These are phyloP conservation scores for Medicago arabica DNA, from an alignment of 306 rosid species.

Conservation along the genomic window DNA sequence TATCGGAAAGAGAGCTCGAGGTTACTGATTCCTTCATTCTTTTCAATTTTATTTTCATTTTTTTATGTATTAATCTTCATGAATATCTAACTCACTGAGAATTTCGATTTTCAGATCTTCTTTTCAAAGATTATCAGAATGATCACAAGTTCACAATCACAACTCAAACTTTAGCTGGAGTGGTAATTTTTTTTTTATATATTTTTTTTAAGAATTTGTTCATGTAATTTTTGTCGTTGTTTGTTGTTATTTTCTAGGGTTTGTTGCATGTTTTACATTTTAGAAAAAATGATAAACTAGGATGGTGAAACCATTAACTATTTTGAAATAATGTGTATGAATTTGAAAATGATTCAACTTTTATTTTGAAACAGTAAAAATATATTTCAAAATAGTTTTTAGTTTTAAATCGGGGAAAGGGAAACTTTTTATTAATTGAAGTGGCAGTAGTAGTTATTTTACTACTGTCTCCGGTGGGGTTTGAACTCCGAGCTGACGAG, in stretches of 20 bases:
- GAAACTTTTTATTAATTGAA: too few relatives aligned
- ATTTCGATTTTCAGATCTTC: constrained; percentile 63
- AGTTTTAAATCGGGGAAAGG: too few relatives aligned
- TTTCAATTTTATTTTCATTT: neutral
- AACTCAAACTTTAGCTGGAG: constrained; percentile 70
- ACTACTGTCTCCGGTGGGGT: too few relatives aligned
- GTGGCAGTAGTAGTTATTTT: too few relatives aligned
- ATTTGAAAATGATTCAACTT: neutral
- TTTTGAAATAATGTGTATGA: neutral
- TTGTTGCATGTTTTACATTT: constrained; percentile 4
- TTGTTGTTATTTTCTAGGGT: neutral
- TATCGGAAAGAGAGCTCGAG: constrained; percentile 92
- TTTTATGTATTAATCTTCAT: neutral
- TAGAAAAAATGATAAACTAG: too few relatives aligned
- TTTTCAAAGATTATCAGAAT: constrained; percentile 87
- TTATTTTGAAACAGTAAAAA: too few relatives aligned
- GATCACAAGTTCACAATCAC: constrained; percentile 94
- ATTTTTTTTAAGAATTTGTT: neutral
- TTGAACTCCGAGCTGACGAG: too few relatives aligned
- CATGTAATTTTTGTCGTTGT: neutral
- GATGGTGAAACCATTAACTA: constrained; percentile 3
- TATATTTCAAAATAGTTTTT: too few relatives aligned
- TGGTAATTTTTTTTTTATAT: constrained; percentile 65
- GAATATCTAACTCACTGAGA: neutral
- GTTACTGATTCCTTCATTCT: constrained; percentile 39